phyloP scores from a whole-genome alignment of 2,329 filamentous ascomycete species.

The Fusarium mundagurra region DNA sequence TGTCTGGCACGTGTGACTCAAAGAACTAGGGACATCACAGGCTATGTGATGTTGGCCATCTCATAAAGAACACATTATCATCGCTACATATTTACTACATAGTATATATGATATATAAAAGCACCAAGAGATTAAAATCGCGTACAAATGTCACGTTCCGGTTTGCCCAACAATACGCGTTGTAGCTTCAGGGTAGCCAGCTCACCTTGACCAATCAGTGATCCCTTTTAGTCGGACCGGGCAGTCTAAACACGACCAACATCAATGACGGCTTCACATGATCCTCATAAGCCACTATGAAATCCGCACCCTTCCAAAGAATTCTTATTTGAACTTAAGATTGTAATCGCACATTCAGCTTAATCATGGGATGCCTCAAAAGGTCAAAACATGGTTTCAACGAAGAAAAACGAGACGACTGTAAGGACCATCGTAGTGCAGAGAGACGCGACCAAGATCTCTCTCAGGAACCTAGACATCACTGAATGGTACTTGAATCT shows the following conservation, averaged over 20 bases:
- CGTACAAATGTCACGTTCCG: not conserved
- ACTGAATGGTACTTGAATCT: fast-evolving
- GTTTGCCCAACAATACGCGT: not conserved
- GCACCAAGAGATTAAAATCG: fast-evolving
- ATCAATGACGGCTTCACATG: not conserved
- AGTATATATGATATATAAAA: too few species aligned
- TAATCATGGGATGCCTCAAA: too few species aligned
- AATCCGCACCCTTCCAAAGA: fast-evolving
- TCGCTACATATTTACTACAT: fast-evolving
- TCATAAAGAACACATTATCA: fast-evolving
- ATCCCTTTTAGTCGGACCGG: fast-evolving
- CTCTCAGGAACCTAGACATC: too few species aligned
- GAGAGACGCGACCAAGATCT: not conserved
- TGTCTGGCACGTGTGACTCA: too few species aligned
- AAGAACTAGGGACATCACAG: not conserved
- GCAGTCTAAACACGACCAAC: not conserved
- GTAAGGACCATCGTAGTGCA: not conserved
- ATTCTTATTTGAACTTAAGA: not conserved
- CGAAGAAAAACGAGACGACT: not conserved
- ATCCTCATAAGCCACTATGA: not conserved
- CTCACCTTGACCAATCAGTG: fast-evolving
- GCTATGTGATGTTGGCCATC: fast-evolving
- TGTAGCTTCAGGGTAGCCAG: not conserved
- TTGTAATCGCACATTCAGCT: not conserved
- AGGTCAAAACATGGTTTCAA: too few species aligned